Conservation (phyloP, 768 basidiomycete species). For the Agaricus sinodeliciosus region DNA sequence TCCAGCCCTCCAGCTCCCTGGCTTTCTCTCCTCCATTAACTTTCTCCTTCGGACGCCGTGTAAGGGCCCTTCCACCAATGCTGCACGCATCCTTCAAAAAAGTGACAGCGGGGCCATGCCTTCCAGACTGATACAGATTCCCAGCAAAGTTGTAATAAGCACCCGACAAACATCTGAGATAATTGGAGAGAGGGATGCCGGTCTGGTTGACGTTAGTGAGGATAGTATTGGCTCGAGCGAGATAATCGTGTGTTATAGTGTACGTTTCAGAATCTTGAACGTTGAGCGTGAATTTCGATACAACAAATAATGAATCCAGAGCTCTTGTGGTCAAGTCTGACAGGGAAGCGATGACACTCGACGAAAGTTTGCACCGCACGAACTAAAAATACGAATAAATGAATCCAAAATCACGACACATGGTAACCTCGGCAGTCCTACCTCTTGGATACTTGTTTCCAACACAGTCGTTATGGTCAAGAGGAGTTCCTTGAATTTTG, state of each 20-base stretch:
- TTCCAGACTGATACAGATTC: conserved; percentile 58
- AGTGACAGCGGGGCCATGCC: conserved; percentile 55
- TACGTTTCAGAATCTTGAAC: conserved; percentile 39
- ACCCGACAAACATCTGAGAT: conserved; percentile 63
- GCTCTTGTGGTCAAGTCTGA: conserved; percentile 33
- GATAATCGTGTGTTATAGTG: conserved; percentile 36
- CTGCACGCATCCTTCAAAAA: conserved; percentile 60
- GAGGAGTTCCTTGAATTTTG: conserved; percentile 4
- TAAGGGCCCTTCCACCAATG: conserved; percentile 44
- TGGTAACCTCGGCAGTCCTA: neutral
- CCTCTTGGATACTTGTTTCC: neutral
- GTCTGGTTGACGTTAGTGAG: conserved; percentile 19
- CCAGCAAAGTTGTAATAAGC: conserved; percentile 66
- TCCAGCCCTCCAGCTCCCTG: conserved; percentile 36
- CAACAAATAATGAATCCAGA: conserved; percentile 49
- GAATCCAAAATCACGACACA: neutral
- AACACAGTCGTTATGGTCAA: conserved; percentile 7
- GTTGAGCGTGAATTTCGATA: conserved; percentile 39
- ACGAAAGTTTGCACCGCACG: neutral
- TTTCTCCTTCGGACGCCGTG: conserved; percentile 20
- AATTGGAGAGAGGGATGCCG: conserved; percentile 39
- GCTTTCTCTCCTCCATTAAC: conserved; percentile 14
- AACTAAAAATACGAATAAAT: neutral
- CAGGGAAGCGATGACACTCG: neutral
- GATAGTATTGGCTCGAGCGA: conserved; percentile 35